Base-by-base conservation (phyloP, 2,329 filamentous ascomycete species). In the Aspergillus calidoustus region DNA sequence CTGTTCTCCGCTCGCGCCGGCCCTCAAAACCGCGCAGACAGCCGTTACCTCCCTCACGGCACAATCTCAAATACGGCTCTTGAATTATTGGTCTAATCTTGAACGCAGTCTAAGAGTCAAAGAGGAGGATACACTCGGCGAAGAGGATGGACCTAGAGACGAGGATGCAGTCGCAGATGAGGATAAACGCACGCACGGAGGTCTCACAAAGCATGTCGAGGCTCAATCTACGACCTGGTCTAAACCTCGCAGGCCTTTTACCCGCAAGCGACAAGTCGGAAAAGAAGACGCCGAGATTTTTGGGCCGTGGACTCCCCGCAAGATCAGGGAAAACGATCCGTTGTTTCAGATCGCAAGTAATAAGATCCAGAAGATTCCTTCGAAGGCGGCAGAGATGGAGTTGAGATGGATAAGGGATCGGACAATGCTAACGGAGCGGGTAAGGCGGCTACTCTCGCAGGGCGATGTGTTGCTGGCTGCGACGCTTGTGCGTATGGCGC, bases 351-450 rank as follows among this genome's bases (percentile, higher is more conserved):
- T 68, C 48, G 67, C 69, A n/a, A 65, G 7, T 55, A 52, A 38
- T 55, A 50, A 15, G 46, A 23, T 4, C 25, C 7, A 2, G 51
- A 4, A 7, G 25, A 28, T 62, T 8, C 54, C 61, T 7, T 22
- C 6, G 25, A 63, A 57, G 11, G 57, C 58, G 30, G 58, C 69
- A 6, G 38, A 80, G 43, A 84, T 82, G 69, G 87, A 92, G 67
- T 72, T 93, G 57, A 74, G 83, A 51, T 87, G 85, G 76, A 74
- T 92, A 60, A 77, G 82, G 19, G 93, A 97, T 73, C 91, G 91
- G 1, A 82, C 89, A 64, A 88, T 89, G 68, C 84, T 98, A 61
- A 89, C 87, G 44, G 80, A 89, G 43, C 87, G 89, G 57, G 87
- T 96, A 47, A 81, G 81, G 57, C 80, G 81, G 54, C 80, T 87